These are phyloP conservation scores for Buxus sempervirens DNA, from an alignment of 164 flowering plant genomes.

Conservation along the genomic window DNA sequence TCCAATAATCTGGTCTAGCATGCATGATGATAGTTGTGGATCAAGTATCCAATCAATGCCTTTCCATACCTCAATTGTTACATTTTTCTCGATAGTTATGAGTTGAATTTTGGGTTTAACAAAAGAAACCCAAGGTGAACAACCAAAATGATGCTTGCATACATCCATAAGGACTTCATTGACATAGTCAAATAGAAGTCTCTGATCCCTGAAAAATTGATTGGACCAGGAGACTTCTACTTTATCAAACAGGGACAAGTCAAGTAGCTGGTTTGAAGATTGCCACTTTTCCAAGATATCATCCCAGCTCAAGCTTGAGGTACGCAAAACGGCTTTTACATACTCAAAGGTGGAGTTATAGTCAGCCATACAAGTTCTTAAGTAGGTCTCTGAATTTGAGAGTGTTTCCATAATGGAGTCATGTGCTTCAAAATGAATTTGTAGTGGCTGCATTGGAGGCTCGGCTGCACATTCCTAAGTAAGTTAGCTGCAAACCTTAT, in stretches of 20 bases:
- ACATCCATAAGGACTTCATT: constrained; percentile 29
- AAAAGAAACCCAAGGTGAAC: constrained; percentile 21
- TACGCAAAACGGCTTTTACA: constrained; percentile 19
- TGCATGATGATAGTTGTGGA: constrained; percentile 23
- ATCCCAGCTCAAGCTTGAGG: constrained; percentile 24
- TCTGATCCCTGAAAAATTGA: constrained; percentile 14
- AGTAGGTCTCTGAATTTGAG: constrained; percentile 7
- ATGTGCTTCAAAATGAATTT: constrained; percentile 15
- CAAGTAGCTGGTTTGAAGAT: constrained; percentile 17
- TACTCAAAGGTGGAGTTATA: constrained; percentile 10
- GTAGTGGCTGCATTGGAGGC: constrained; percentile 11
- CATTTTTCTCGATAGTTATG: constrained; percentile 4
- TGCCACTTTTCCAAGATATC: constrained; percentile 11
- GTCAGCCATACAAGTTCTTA: not conserved
- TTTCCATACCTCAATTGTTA: constrained; percentile 25
- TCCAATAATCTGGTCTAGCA: constrained; percentile 21
- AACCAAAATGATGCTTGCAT: constrained; percentile 9
- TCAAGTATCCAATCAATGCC: constrained; percentile 19
- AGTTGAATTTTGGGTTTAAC: constrained; percentile 11
- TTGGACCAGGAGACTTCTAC: constrained; percentile 3
- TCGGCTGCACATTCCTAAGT: constrained; percentile 16
- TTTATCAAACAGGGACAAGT: constrained; percentile 20
- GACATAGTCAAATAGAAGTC: constrained; percentile 26
- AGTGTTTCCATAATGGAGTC: not conserved
- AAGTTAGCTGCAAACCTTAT: too few relatives aligned